These are phyloP conservation scores for Neospermospora avenae DNA, from an alignment of 2,329 filamentous ascomycete species.

Conservation along the genomic window DNA sequence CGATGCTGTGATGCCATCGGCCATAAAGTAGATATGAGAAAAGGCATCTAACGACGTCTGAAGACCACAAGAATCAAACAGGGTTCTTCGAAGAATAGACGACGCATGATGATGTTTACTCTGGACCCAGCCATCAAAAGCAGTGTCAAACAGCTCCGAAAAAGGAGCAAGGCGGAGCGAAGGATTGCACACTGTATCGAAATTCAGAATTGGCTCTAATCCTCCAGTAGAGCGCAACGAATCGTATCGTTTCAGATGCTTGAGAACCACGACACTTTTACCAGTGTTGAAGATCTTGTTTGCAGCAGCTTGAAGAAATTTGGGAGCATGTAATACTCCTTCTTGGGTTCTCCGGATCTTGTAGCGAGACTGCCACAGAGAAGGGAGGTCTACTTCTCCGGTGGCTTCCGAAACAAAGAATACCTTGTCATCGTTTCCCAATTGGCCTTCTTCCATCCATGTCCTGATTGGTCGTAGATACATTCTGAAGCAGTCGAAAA, in stretches of 20 bases:
- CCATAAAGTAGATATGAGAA: constrained; percentile 71
- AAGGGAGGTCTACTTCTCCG: constrained; percentile 54
- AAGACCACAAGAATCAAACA: constrained; percentile 69
- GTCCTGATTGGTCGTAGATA: constrained; percentile 75
- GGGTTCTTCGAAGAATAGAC: constrained; percentile 57
- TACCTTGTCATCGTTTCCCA: constrained; percentile 61
- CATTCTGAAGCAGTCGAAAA: constrained; percentile 77
- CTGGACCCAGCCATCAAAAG: constrained; percentile 74
- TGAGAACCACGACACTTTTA: constrained; percentile 84
- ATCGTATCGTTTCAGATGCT: constrained; percentile 59
- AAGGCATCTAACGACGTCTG: constrained; percentile 63
- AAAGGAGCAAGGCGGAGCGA: constrained; percentile 59
- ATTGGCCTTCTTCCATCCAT: constrained; percentile 81
- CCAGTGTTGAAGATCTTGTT: constrained; percentile 79
- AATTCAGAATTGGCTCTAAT: constrained; percentile 50
- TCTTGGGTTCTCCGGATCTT: constrained; percentile 58
- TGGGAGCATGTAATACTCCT: constrained; percentile 64
- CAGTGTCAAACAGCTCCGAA: constrained; percentile 66
- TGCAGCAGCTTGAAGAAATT: constrained; percentile 68
- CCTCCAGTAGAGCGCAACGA: constrained; percentile 34
- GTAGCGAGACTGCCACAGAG: constrained; percentile 76
- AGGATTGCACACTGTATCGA: constrained; percentile 51
- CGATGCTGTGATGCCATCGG: constrained; percentile 66
- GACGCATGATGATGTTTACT: constrained; percentile 71
- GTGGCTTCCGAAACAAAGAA: constrained; percentile 71